phyloP scores from a whole-genome alignment of 352 stramenopile species.

The Pythium brassicae region DNA sequence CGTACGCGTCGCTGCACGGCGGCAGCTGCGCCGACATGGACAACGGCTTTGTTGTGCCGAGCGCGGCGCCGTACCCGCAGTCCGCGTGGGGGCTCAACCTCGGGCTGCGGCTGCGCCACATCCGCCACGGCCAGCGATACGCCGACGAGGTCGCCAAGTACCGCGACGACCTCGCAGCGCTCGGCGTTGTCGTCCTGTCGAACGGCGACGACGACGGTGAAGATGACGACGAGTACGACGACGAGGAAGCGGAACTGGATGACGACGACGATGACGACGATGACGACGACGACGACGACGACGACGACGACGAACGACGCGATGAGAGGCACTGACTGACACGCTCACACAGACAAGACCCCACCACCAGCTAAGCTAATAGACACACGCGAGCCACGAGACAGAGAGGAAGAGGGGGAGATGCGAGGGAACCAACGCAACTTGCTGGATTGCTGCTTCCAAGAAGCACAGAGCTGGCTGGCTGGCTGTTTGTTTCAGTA shows the following conservation, averaged over 20 bases:
- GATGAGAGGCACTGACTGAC: not conserved
- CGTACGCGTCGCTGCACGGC: constrained; percentile 39
- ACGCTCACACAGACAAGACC: too few relatives aligned
- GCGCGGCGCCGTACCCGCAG: constrained; percentile 44
- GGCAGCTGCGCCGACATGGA: constrained; percentile 53
- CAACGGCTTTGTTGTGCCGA: constrained; percentile 54
- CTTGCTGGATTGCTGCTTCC: too few relatives aligned
- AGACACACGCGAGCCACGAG: not conserved
- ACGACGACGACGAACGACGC: not conserved
- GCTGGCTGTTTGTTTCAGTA: too few relatives aligned
- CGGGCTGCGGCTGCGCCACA: constrained; percentile 56
- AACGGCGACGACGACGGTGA: not conserved
- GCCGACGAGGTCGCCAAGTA: constrained; percentile 59
- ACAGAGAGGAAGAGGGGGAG: too few relatives aligned
- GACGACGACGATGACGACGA: not conserved
- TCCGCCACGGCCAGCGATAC: constrained; percentile 66
- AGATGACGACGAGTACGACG: not conserved
- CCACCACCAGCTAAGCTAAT: too few relatives aligned
- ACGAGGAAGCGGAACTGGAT: not conserved
- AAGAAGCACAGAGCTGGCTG: too few relatives aligned
- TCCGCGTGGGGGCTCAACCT: constrained; percentile 69
- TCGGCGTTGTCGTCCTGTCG: constrained; percentile 8
- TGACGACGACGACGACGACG: not conserved
- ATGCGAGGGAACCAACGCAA: too few relatives aligned
- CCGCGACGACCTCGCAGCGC: constrained; percentile 25